Percentiles rank a stretch among this genome's conserved stretches.
Evolutionary conservation across 2,329 filamentous ascomycete species (phyloP).

Genomic region (Ascochyta rabiei): DNA sequence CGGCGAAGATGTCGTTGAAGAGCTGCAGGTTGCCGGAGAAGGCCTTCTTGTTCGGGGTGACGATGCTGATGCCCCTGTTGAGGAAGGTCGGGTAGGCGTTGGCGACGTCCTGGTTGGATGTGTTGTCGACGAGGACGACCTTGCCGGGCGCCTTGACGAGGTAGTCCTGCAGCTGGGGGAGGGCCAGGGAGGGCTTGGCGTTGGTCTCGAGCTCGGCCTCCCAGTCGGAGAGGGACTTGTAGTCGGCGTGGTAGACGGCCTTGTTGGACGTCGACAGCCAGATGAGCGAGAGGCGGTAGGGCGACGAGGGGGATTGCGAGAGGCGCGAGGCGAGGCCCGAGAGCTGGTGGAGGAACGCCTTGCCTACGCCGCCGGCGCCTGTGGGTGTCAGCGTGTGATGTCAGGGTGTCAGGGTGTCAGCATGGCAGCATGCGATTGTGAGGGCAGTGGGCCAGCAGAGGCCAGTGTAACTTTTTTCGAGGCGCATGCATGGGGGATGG

Average conservation of each 20-base stretch:
- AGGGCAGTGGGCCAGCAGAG: too few species aligned
- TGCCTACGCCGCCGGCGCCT: conserved; percentile 94
- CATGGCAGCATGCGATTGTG: too few species aligned
- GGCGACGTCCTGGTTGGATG: conserved; percentile 85
- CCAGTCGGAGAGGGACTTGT: conserved; percentile 68
- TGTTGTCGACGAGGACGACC: conserved; percentile 91
- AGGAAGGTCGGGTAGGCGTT: conserved; percentile 82
- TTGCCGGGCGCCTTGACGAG: conserved; percentile 78
- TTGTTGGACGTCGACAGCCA: conserved; percentile 87
- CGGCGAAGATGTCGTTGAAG: conserved; percentile 85
- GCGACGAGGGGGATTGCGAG: conserved; percentile 57
- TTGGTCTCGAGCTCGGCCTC: conserved; percentile 68
- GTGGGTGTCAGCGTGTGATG: not conserved
- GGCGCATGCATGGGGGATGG: too few species aligned
- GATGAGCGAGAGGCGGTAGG: conserved; percentile 75
- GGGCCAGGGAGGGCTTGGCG: conserved; percentile 67
- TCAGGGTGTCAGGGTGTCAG: too few species aligned
- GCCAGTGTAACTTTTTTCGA: too few species aligned
- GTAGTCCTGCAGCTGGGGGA: conserved; percentile 76
- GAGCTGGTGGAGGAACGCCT: conserved; percentile 86
- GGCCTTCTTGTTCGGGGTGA: conserved; percentile 98
- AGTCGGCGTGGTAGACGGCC: conserved; percentile 76
- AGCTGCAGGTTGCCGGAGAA: conserved; percentile 82
- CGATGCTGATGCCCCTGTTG: conserved; percentile 81
- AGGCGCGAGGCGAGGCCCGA: conserved; percentile 68